These are phyloP conservation scores for Cladosporium colombiae DNA, from an alignment of 2,329 filamentous ascomycete genomes.

Conservation along the genomic window DNA sequence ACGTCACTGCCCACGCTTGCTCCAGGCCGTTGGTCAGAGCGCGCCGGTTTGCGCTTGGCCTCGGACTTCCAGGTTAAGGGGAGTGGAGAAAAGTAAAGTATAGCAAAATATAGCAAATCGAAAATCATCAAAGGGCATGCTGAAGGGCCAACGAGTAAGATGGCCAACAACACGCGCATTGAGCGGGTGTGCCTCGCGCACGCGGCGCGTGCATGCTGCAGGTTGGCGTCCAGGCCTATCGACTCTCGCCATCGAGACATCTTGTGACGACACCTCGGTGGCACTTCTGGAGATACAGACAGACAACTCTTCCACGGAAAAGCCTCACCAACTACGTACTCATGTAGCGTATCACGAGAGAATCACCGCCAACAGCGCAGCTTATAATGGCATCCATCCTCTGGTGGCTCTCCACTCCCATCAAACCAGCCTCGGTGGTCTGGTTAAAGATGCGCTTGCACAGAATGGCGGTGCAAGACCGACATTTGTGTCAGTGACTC, in stretches of 20 bases:
- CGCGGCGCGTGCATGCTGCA: neutral
- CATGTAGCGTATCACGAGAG: slow-evolving; percentile 71
- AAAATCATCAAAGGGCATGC: slow-evolving; percentile 1
- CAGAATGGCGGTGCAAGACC: slow-evolving; percentile 49
- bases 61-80: neutral
- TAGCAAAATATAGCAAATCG: neutral
- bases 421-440: slow-evolving; percentile 65
- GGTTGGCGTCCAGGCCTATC: slow-evolving; percentile 35
- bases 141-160: neutral
- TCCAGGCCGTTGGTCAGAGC: slow-evolving; percentile 2
- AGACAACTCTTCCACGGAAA: neutral
- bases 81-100: neutral
- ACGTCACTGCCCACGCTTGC: slow-evolving; percentile 15
- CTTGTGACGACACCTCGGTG: slow-evolving; percentile 91
- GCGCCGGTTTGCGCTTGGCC: neutral
- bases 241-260: slow-evolving; percentile 75
- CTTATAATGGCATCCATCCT: slow-evolving; percentile 78
- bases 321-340: neutral
- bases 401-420: slow-evolving; percentile 74
- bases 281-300: slow-evolving; percentile 66
- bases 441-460: slow-evolving; percentile 51
- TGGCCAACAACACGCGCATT: neutral
- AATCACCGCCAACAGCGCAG: slow-evolving; percentile 75
- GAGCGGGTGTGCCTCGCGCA: neutral
- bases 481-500: slow-evolving; percentile 85